Conservation (phyloP, 129 eudicot species). For the Flaveria bidentis region DNA sequence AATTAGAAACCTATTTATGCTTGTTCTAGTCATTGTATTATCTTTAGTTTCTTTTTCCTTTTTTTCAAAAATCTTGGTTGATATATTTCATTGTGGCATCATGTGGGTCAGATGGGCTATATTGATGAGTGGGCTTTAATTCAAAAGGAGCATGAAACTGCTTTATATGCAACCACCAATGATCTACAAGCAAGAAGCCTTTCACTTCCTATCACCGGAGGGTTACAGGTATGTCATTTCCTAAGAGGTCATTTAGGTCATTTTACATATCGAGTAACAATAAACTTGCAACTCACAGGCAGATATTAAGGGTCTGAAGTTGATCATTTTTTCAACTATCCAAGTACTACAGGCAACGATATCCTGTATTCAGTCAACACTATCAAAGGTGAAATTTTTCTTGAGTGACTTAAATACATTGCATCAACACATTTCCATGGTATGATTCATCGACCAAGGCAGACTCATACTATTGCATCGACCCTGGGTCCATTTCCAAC, state of each 20-base stretch:
- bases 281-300: slow-evolving; percentile 43
- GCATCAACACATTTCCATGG: background rate
- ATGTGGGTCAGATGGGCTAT: slow-evolving; percentile 50
- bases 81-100: slow-evolving; percentile 15
- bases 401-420: slow-evolving; percentile 8
- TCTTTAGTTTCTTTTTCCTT: background rate
- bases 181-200: slow-evolving; percentile 72
- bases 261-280: slow-evolving; percentile 8
- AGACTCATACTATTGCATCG: background rate
- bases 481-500: background rate
- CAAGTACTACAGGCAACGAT: slow-evolving; percentile 64
- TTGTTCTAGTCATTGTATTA: background rate
- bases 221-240: slow-evolving; percentile 60
- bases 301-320: slow-evolving; percentile 54
- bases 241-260: background rate
- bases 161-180: slow-evolving; percentile 49
- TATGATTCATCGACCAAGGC: background rate
- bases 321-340: slow-evolving; percentile 56
- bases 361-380: slow-evolving; percentile 54
- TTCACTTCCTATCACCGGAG: slow-evolving; percentile 67
- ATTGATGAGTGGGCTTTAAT: slow-evolving; percentile 69
- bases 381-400: slow-evolving; percentile 51
- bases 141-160: slow-evolving; percentile 52
- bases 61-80: background rate
- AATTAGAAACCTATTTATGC: background rate